Evolutionary conservation across 2,329 filamentous ascomycete species (phyloP).

Genomic region (Trichoderma asperellum): DNA sequence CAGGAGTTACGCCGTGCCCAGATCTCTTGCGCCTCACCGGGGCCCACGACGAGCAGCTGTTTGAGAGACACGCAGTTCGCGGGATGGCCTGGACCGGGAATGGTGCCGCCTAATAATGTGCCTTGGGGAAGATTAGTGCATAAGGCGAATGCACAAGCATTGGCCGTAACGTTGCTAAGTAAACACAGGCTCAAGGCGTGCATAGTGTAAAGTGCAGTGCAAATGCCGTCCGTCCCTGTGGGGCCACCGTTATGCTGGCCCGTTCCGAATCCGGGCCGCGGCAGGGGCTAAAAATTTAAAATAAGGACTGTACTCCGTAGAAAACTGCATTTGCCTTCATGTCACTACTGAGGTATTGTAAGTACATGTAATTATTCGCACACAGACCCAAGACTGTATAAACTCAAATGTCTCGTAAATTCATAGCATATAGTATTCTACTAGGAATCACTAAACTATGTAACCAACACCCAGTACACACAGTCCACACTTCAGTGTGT

Average conservation of each 20-base stretch:
- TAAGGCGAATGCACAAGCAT: background rate
- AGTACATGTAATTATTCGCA: background rate
- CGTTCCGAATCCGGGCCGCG: background rate
- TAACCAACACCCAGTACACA: no score
- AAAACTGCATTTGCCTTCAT: no score
- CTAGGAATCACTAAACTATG: no score
- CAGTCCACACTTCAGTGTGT: background rate
- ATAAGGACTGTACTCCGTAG: background rate
- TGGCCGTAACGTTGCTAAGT: background rate
- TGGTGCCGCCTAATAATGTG: background rate
- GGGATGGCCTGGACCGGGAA: background rate
- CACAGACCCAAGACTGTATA: background rate
- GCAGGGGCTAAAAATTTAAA: background rate
- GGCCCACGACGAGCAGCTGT: background rate
- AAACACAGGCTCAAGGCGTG: no score
- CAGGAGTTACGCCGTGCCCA: background rate
- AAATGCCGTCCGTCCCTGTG: no score
- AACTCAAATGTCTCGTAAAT: no score
- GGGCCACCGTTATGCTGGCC: no score
- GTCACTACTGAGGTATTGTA: no score
- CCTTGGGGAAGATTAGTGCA: background rate
- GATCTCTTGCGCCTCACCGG: background rate
- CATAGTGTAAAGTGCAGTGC: no score
- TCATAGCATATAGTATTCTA: no score
- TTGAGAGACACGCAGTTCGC: background rate